Conservation (phyloP, 2,329 filamentous ascomycete genomes). For the Chalara sp. region DNA sequence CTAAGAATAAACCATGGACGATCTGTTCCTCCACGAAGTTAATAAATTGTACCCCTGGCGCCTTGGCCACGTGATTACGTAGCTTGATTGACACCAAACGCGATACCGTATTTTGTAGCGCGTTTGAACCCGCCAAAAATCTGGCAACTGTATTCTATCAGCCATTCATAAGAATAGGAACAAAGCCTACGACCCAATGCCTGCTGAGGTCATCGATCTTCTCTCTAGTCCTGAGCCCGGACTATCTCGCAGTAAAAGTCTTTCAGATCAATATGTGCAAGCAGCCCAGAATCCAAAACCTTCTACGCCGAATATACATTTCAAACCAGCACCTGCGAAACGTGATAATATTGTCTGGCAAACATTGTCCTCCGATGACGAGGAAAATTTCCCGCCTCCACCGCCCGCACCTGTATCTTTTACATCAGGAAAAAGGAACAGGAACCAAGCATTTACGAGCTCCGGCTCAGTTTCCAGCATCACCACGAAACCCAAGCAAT, state of each 20-base stretch:
- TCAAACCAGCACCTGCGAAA: not conserved
- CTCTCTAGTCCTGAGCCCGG: not conserved
- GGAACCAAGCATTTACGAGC: not conserved
- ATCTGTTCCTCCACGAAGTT: too few species aligned
- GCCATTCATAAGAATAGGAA: not conserved
- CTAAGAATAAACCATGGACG: too few species aligned
- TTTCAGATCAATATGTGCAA: not conserved
- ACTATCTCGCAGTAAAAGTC: too few species aligned
- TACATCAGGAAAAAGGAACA: not conserved
- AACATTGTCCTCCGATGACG: not conserved
- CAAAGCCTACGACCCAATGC: not conserved
- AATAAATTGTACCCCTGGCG: too few species aligned
- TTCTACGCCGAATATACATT: not conserved
- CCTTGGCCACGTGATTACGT: too few species aligned
- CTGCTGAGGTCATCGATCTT: constrained; percentile 2
- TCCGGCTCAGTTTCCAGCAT: not conserved
- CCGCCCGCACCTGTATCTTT: not conserved
- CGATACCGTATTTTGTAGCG: too few species aligned
- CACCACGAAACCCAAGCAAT: not conserved
- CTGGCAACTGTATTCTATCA: too few species aligned
- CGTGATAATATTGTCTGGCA: not conserved
- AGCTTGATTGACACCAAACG: too few species aligned
- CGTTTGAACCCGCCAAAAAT: too few species aligned
- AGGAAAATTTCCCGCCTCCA: not conserved
- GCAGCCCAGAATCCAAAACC: too few species aligned